phyloP scores from a whole-genome alignment of 2,329 filamentous ascomycete genomes.

The Colletotrichum sansevieriae region DNA sequence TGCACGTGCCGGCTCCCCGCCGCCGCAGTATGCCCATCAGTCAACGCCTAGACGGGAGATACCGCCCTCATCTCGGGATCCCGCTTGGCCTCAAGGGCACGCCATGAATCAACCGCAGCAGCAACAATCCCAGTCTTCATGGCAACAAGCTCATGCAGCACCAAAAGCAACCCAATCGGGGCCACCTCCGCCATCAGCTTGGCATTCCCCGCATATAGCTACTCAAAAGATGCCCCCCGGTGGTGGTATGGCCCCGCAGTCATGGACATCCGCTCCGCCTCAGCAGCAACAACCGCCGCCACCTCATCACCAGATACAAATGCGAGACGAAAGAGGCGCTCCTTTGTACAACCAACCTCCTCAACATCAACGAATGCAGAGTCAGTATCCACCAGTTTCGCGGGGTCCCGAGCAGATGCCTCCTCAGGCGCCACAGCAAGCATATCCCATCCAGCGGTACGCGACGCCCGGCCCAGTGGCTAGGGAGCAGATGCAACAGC shows the following conservation, averaged over 20 bases:
- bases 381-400: slow-evolving; percentile 54
- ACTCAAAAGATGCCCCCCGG: slow-evolving; percentile 53
- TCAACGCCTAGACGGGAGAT: slow-evolving; percentile 60
- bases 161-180: slow-evolving; percentile 47
- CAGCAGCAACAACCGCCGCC: slow-evolving; percentile 46
- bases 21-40: slow-evolving; percentile 69
- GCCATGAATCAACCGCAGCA: slow-evolving; percentile 46
- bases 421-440: slow-evolving; percentile 51
- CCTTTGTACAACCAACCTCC: slow-evolving; percentile 50
- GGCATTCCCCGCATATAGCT: slow-evolving; percentile 54
- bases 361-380: slow-evolving; percentile 53
- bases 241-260: slow-evolving; percentile 50
- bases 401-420: slow-evolving; percentile 58
- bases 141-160: slow-evolving; percentile 52
- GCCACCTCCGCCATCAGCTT: slow-evolving; percentile 48
- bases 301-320: slow-evolving; percentile 40
- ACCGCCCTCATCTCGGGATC: slow-evolving; percentile 51
- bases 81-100: slow-evolving; percentile 45
- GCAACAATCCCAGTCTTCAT: slow-evolving; percentile 48
- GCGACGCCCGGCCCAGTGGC: slow-evolving; percentile 54
- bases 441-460: slow-evolving; percentile 57
- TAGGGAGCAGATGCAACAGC: slow-evolving; percentile 57
- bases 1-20: slow-evolving; percentile 62
- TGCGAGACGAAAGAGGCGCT: slow-evolving; percentile 56
- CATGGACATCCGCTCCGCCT: slow-evolving; percentile 47